Conservation (phyloP, 164 flowering plant species). For the Houttuynia cordata region DNA sequence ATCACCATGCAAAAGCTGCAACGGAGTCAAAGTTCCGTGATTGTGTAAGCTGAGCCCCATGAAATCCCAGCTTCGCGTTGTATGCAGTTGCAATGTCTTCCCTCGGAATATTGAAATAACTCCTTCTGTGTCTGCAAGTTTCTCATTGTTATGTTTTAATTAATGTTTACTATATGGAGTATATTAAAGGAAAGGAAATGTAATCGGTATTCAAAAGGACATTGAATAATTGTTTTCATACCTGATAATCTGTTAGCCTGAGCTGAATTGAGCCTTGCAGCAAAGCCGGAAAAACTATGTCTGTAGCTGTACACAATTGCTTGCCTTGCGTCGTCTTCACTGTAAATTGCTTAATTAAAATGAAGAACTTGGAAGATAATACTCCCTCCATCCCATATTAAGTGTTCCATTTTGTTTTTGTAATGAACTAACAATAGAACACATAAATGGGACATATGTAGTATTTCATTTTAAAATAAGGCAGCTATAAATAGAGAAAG, state of each 20-base stretch:
- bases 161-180: constrained; percentile 10
- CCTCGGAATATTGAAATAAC: constrained; percentile 58
- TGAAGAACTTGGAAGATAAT: background rate
- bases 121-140: constrained; percentile 39
- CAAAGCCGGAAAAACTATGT: constrained; percentile 63
- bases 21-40: constrained; percentile 14
- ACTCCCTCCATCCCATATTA: too few species aligned
- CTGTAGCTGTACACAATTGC: constrained; percentile 59
- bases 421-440: background rate
- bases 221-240: constrained; percentile 10
- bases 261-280: constrained; percentile 50
- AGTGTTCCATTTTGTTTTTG: too few species aligned
- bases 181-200: background rate
- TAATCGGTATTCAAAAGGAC: background rate
- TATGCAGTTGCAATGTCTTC: constrained; percentile 33
- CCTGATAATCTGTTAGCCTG: constrained; percentile 54
- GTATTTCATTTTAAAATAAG: too few species aligned
- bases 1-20: constrained; percentile 35
- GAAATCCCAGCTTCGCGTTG: constrained; percentile 84
- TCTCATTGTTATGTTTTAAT: constrained; percentile 17
- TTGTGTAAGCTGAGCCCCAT: constrained; percentile 40
- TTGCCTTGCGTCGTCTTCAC: constrained; percentile 40
- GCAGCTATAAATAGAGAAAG: background rate
- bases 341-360: constrained; percentile 5
- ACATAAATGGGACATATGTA: too few species aligned